A percentile compares a stretch with the other conserved stretches of the same genome.
Conservation (phyloP, 164 flowering plant species). For the Vitis riparia region DNA sequence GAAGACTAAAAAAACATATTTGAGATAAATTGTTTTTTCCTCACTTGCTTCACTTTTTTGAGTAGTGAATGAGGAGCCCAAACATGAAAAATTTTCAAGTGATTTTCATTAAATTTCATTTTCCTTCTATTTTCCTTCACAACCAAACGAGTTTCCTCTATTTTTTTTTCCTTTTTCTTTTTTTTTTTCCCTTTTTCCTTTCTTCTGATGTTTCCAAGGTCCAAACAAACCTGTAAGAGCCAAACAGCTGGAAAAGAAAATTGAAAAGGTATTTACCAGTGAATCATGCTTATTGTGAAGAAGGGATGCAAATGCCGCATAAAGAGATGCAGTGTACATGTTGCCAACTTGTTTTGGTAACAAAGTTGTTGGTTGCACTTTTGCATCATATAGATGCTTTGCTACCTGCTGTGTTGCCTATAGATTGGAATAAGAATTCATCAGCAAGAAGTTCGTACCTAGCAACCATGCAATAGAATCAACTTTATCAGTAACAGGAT, state of each 20-base stretch:
- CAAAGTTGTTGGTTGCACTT: slow-evolving; percentile 87
- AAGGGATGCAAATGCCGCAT: slow-evolving; percentile 93
- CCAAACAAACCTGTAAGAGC: not conserved
- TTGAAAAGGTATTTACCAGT: slow-evolving; percentile 54
- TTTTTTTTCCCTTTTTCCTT: no score
- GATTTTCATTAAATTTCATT: no score
- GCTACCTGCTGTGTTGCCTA: slow-evolving; percentile 88
- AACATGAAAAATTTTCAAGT: no score
- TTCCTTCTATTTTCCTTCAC: no score
- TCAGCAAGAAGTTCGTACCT: slow-evolving; percentile 4
- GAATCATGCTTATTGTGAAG: slow-evolving; percentile 63
- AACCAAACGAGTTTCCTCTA: no score
- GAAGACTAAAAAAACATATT: no score
- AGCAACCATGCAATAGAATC: no score
- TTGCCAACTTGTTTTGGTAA: slow-evolving; percentile 98
- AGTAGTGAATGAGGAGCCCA: no score
- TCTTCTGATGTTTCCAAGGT: no score
- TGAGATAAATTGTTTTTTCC: no score
- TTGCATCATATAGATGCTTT: slow-evolving; percentile 68
- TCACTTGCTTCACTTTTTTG: no score
- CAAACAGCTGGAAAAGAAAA: not conserved
- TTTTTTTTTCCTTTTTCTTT: no score
- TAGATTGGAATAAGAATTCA: not conserved
- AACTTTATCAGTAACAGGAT: not conserved
- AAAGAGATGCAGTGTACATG: slow-evolving; percentile 99